These are phyloP conservation scores for Mollisia scopiformis DNA, from an alignment of 2,329 filamentous ascomycete species.

Conservation along the genomic window DNA sequence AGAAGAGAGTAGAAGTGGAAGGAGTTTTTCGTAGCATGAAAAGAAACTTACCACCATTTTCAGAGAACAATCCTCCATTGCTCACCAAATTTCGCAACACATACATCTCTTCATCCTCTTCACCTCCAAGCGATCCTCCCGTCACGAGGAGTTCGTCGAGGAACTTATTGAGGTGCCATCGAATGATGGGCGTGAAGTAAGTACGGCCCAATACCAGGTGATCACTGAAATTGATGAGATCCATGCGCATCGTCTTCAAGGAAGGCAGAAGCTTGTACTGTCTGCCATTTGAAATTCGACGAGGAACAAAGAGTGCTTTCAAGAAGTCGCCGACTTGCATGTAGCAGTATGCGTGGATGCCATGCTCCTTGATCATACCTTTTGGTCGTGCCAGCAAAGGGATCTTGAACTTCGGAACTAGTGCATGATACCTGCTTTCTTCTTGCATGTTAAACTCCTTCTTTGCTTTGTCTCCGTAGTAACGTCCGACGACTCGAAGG, in stretches of 20 bases:
- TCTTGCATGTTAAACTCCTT: conserved; percentile 14
- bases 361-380: conserved; percentile 19
- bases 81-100: conserved; percentile 19
- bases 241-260: conserved; percentile 20
- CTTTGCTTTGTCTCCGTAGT: conserved; percentile 52
- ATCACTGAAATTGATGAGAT: conserved; percentile 29
- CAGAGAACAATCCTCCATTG: conserved; percentile 23
- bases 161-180: conserved; percentile 24
- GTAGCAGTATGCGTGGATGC: conserved; percentile 29
- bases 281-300: background rate
- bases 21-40: too few relatives aligned
- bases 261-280: conserved; percentile 20
- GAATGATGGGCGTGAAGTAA: conserved; percentile 14
- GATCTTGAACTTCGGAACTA: conserved; percentile 8
- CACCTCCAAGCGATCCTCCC: conserved; percentile 16
- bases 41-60: too few relatives aligned
- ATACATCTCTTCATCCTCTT: conserved; percentile 5
- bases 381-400: conserved; percentile 17
- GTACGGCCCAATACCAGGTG: conserved; percentile 21
- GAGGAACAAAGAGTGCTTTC: conserved; percentile 10
- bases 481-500: conserved; percentile 56
- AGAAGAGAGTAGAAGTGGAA: too few relatives aligned
- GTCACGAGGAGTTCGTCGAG: conserved; percentile 25
- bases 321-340: conserved; percentile 28
- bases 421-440: conserved; percentile 16